A percentile compares a stretch with the other conserved stretches of the same genome.
These are phyloP conservation scores for Chlamydomonas sphaeroides DNA, from an alignment of 139 green algal species.

Conservation along the genomic window DNA sequence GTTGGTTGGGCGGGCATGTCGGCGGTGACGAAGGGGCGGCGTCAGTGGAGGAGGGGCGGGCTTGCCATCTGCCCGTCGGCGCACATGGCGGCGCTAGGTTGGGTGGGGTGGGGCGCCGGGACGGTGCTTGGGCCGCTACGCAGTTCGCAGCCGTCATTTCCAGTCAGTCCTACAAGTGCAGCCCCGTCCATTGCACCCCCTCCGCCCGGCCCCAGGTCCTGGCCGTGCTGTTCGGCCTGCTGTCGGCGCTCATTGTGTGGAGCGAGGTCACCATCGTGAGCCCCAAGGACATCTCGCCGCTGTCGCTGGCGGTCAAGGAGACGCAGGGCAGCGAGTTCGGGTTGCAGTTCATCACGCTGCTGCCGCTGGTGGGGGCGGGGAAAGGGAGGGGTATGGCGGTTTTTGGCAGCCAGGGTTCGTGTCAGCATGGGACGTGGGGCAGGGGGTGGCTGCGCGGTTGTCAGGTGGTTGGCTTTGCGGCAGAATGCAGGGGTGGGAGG, in stretches of 20 bases:
- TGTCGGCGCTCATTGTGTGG: slow-evolving; percentile 82
- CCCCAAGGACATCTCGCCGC: slow-evolving; percentile 86
- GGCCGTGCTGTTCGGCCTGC: slow-evolving; percentile 53
- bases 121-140: neutral
- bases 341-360: slow-evolving; percentile 51
- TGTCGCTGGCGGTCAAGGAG: slow-evolving; percentile 68
- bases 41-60: too few species aligned
- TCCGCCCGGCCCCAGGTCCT: neutral
- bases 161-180: too few species aligned
- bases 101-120: neutral
- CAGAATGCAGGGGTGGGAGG: too few species aligned
- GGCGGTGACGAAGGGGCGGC: too few species aligned
- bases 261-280: slow-evolving; percentile 86
- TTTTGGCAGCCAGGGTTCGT: too few species aligned
- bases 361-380: slow-evolving; percentile 37
- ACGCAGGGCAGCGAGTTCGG: slow-evolving; percentile 40
- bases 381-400: too few species aligned
- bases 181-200: too few species aligned
- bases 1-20: too few species aligned
- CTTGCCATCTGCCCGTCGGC: too few species aligned
- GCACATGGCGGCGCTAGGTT: neutral
- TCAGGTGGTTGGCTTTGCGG: too few species aligned
- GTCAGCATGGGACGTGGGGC: too few species aligned
- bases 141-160: neutral
- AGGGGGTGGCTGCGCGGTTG: too few species aligned